Percentiles rank a stretch among this genome's conserved stretches.
These are phyloP conservation scores for Epipyxis sp. DNA, from an alignment of 108 stramenopile genomes.

Conservation along the genomic window DNA sequence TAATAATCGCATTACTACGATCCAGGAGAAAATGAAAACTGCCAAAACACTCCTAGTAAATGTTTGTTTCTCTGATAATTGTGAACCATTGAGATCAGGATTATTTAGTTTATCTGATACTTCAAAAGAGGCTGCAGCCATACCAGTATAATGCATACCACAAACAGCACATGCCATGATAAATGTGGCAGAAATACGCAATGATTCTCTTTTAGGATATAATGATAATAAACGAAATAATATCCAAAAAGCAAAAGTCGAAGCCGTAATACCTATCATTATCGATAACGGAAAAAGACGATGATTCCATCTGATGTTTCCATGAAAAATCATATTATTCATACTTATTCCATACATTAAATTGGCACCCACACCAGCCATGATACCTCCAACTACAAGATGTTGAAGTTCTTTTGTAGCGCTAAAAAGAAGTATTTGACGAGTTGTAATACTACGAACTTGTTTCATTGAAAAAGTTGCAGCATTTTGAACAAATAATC, in stretches of 20 bases:
- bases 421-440: neutral
- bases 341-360: neutral
- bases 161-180: constrained; percentile 9
- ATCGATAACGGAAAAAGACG: neutral
- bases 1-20: too few relatives aligned
- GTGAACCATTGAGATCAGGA: too few relatives aligned
- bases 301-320: neutral
- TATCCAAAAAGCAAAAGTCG: constrained; percentile 10
- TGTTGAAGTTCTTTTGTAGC: neutral
- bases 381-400: neutral
- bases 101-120: too few relatives aligned
- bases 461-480: neutral
- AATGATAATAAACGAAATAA: constrained; percentile 30
- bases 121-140: constrained; percentile 11
- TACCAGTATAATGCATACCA: constrained; percentile 25
- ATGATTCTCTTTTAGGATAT: constrained; percentile 4
- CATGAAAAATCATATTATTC: neutral
- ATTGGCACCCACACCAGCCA: neutral
- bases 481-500: neutral
- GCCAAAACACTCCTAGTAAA: too few relatives aligned
- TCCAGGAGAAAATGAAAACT: too few relatives aligned
- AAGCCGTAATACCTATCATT: neutral
- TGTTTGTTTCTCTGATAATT: too few relatives aligned
- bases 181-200: constrained; percentile 4
- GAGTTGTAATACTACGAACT: neutral